A percentile compares a stretch with the other conserved stretches of the same genome.
phyloP scores from a whole-genome alignment of 768 basidiomycete species.

The Symmetrospora coprosmae region DNA sequence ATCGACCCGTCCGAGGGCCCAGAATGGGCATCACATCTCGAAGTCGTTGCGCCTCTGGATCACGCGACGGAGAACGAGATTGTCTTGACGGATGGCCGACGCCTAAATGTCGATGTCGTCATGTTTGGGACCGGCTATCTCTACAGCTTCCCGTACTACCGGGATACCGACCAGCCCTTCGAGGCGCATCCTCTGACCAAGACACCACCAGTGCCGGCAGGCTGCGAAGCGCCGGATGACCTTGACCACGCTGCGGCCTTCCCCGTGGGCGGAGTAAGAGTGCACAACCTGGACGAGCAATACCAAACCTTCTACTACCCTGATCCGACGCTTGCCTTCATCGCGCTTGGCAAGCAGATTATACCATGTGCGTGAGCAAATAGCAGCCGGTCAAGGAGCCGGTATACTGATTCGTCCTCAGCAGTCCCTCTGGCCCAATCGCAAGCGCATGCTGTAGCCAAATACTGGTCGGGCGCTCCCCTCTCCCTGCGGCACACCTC shows the following conservation, averaged over 20 bases:
- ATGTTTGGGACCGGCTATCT: slow-evolving; percentile 40
- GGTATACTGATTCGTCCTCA: too few relatives aligned
- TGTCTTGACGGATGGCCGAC: slow-evolving; percentile 32
- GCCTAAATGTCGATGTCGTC: slow-evolving; percentile 34
- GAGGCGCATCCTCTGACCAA: slow-evolving; percentile 24
- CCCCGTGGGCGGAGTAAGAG: slow-evolving; percentile 32
- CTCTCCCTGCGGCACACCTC: neutral
- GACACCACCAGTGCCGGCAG: neutral
- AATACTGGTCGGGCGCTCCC: neutral
- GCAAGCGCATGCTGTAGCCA: slow-evolving; percentile 18
- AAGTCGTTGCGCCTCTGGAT: slow-evolving; percentile 15
- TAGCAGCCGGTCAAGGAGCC: too few relatives aligned
- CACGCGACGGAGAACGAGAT: slow-evolving; percentile 24
- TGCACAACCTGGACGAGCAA: slow-evolving; percentile 36
- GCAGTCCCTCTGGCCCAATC: slow-evolving; percentile 17
- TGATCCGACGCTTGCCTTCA: slow-evolving; percentile 36
- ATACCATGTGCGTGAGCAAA: slow-evolving; percentile 14
- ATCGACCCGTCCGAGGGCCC: slow-evolving; percentile 29
- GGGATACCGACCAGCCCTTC: slow-evolving; percentile 33
- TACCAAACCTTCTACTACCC: slow-evolving; percentile 36
- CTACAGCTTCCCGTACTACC: slow-evolving; percentile 37
- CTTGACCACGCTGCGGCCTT: slow-evolving; percentile 22
- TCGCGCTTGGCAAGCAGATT: slow-evolving; percentile 4
- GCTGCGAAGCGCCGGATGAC: neutral
- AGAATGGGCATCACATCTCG: slow-evolving; percentile 35